phyloP scores from a whole-genome alignment of 2,329 filamentous ascomycete genomes.

The Scedosporium boydii region DNA sequence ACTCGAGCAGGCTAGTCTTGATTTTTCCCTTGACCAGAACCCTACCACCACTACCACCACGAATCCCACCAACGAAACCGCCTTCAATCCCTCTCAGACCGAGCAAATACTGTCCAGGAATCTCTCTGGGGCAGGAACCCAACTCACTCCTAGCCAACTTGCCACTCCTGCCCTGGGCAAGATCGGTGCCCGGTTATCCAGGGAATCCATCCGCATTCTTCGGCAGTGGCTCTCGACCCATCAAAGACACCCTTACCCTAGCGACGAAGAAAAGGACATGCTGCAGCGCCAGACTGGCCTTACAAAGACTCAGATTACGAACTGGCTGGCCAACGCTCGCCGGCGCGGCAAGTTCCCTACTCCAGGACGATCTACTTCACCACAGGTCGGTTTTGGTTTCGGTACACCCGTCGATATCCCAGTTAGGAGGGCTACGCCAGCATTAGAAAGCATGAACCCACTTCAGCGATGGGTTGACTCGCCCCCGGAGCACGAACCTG shows the following conservation, averaged over 20 bases:
- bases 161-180: conserved; percentile 29
- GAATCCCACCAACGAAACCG: neutral
- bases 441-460: conserved; percentile 43
- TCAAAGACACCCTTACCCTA: conserved; percentile 76
- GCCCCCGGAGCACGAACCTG: conserved; percentile 50
- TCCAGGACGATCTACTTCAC: conserved; percentile 54
- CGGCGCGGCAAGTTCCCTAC: conserved; percentile 69
- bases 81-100: neutral
- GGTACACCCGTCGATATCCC: conserved; percentile 67
- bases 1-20: neutral
- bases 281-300: conserved; percentile 72
- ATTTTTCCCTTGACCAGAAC: neutral
- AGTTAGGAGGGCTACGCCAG: conserved; percentile 44
- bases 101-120: neutral
- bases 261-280: conserved; percentile 74
- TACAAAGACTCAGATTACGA: conserved; percentile 74
- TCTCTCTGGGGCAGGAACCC: neutral
- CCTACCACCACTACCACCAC: neutral
- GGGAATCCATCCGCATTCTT: conserved; percentile 68
- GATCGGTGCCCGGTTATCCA: conserved; percentile 66
- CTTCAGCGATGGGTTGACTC: conserved; percentile 51
- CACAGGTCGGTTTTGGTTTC: conserved; percentile 36
- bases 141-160: conserved; percentile 3
- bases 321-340: conserved; percentile 87
- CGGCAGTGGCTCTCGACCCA: conserved; percentile 81